phyloP scores from a whole-genome alignment of 1,139 yeast genomes.

The Taphrina deformans region DNA sequence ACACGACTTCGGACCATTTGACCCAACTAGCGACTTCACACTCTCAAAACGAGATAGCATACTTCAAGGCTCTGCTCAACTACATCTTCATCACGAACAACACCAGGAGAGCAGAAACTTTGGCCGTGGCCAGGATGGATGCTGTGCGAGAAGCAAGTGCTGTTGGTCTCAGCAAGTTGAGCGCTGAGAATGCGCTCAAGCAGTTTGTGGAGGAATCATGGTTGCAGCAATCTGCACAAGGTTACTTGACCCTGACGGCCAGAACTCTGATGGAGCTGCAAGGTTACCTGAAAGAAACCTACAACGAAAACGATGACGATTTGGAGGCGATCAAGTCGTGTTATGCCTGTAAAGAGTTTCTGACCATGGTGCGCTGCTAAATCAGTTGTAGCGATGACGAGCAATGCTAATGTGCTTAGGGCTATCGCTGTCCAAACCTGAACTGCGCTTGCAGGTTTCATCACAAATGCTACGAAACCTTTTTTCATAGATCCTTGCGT shows the following conservation, averaged over 20 bases:
- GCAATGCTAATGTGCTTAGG: neutral
- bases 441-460: conserved; percentile 16
- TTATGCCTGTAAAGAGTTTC: conserved; percentile 5
- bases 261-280: conserved; percentile 29
- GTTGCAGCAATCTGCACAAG: conserved; percentile 20
- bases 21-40: conserved; percentile 29
- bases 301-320: conserved; percentile 22
- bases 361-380: neutral
- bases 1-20: conserved; percentile 27
- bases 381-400: neutral
- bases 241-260: conserved; percentile 21
- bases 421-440: conserved; percentile 29
- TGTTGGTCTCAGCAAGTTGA: conserved; percentile 2
- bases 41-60: conserved; percentile 21
- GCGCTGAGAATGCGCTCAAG: conserved; percentile 12
- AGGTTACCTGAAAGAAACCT: conserved; percentile 19
- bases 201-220: conserved; percentile 30
- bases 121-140: conserved; percentile 23
- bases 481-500: neutral
- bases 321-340: conserved; percentile 1
- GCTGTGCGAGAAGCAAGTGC: conserved; percentile 16
- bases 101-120: conserved; percentile 11
- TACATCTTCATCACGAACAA: conserved; percentile 24
- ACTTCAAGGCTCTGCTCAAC: conserved; percentile 21
- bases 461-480: conserved; percentile 12